Percentiles rank a stretch among this genome's conserved stretches.
Conservation (phyloP, 2,329 filamentous ascomycete genomes). For the Botrytis squamosa region DNA sequence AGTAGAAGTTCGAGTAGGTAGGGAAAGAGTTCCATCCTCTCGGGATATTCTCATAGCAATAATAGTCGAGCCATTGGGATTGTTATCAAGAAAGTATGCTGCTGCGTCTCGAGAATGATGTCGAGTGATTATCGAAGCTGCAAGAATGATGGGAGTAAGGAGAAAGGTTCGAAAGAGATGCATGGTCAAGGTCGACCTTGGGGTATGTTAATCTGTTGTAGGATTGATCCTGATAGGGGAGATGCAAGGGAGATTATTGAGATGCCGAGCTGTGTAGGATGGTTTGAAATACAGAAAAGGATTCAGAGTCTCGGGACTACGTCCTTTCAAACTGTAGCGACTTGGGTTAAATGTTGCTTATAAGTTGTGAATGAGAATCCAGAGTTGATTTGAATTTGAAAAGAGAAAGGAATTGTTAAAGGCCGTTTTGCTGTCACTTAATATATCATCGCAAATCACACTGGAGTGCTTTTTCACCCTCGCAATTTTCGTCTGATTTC, state of each 20-base stretch:
- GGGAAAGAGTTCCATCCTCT: constrained; percentile 48
- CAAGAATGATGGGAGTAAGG: neutral
- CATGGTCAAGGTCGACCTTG: neutral
- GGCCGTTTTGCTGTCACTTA: neutral
- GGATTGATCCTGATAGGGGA: neutral
- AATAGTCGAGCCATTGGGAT: constrained; percentile 46
- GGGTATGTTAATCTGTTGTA: neutral
- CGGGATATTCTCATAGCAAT: constrained; percentile 48
- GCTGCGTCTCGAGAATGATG: constrained; percentile 28
- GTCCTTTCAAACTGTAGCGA: neutral
- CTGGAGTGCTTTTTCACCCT: neutral
- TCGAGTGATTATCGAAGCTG: neutral
- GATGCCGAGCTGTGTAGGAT: neutral
- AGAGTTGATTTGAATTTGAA: neutral
- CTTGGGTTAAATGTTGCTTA: neutral
- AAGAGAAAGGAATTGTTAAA: neutral
- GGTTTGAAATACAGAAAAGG: neutral
- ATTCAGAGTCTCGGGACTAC: neutral
- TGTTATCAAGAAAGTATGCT: constrained; percentile 58
- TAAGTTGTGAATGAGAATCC: neutral
- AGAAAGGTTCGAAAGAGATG: neutral
- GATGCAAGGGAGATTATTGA: neutral
- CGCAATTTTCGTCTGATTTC: neutral
- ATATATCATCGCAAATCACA: neutral
- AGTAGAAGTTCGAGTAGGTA: constrained; percentile 45